phyloP scores from a whole-genome alignment of 2,329 filamentous ascomycete genomes.

The Sporothrix pseudoabietina region DNA sequence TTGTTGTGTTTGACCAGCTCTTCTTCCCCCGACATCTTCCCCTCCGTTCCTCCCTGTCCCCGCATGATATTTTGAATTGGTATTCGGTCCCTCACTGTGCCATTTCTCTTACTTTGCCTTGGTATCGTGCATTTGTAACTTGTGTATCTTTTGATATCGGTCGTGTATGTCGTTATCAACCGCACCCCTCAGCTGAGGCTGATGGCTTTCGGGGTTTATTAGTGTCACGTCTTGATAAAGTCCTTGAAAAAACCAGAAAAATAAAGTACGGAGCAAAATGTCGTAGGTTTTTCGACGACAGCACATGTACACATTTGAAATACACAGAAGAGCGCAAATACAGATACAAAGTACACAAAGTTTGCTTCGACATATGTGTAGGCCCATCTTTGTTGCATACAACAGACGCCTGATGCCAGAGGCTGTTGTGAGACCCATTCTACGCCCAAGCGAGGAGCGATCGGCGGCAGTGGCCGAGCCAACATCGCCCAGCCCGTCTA shows the following conservation, averaged over 20 bases:
- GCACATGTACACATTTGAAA: neutral
- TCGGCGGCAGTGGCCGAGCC: constrained; percentile 21
- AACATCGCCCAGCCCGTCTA: neutral
- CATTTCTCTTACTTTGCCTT: neutral
- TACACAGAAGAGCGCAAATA: neutral
- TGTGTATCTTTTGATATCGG: neutral
- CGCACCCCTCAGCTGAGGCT: neutral
- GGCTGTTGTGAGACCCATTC: constrained; percentile 22
- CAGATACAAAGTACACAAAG: neutral
- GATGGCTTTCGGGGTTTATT: neutral
- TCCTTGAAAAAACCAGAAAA: neutral
- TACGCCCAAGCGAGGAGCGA: constrained; percentile 25
- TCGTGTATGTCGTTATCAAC: neutral
- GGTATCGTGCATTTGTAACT: neutral
- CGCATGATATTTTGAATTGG: neutral
- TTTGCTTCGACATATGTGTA: neutral
- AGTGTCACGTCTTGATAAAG: neutral
- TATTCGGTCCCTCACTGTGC: neutral
- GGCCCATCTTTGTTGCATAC: constrained; percentile 1
- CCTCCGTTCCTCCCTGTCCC: neutral
- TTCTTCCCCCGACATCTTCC: neutral
- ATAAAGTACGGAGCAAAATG: neutral
- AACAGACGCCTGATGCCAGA: constrained; percentile 1
- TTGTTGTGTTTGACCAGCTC: neutral
- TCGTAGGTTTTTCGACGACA: neutral